Conservation (phyloP, 2,329 filamentous ascomycete genomes). For the Endoconidiophora laricicola region DNA sequence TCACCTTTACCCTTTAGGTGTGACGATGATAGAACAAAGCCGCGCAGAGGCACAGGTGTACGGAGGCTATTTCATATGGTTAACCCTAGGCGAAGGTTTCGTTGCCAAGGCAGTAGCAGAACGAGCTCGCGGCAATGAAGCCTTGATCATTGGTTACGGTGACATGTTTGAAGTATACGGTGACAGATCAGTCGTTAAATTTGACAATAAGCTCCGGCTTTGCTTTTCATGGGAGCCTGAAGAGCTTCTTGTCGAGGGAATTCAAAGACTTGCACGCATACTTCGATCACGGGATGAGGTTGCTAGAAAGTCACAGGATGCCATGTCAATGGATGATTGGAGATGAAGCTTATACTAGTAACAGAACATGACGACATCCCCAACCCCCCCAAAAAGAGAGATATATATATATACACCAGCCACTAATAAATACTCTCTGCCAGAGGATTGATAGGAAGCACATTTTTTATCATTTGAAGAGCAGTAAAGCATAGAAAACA, state of each 20-base stretch:
- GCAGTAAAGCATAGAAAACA: background rate
- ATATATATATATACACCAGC: background rate
- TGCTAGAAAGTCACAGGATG: conserved; percentile 10
- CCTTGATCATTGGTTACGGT: conserved; percentile 51
- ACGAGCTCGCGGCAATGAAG: conserved; percentile 43
- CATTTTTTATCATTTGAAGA: background rate
- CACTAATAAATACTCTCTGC: background rate
- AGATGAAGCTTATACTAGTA: background rate
- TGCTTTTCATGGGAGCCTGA: conserved; percentile 62
- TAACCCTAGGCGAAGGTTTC: conserved; percentile 38
- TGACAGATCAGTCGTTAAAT: conserved; percentile 35
- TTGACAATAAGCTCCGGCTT: conserved; percentile 44
- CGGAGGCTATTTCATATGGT: conserved; percentile 79
- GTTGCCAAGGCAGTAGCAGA: conserved; percentile 39
- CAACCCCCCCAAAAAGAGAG: no score
- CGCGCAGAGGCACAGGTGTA: conserved; percentile 33
- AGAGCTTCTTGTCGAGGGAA: conserved; percentile 46
- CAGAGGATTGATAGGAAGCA: background rate
- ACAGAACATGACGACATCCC: background rate
- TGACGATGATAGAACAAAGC: conserved; percentile 24
- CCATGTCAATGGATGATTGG: conserved; percentile 8
- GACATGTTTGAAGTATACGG: conserved; percentile 51
- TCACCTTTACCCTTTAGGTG: conserved; percentile 46
- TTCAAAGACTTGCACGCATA: conserved; percentile 42
- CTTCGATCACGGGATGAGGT: conserved; percentile 19